Base-by-base conservation (phyloP, 2,329 filamentous ascomycete genomes). In the Claviceps citrina region DNA sequence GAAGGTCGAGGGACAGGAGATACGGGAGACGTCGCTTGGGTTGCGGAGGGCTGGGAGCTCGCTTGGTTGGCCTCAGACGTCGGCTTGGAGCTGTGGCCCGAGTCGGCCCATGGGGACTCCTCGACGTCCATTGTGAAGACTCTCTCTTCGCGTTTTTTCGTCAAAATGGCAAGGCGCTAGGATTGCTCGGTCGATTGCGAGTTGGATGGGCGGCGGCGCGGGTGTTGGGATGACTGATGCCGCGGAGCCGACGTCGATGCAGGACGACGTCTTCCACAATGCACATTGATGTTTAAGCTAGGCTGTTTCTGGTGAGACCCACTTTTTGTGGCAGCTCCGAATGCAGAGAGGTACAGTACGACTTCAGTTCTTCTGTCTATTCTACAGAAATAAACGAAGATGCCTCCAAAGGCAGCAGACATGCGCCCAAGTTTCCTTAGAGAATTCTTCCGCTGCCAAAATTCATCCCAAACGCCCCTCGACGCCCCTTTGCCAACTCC, bases 31-130 rank as follows among this genome's bases (percentile, higher is more conserved):
- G 39, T 12, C 36, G 33, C 27, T 37, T 44, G 43, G 12, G 43
- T 30, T 19, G 31, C 18, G 43, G 54, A 42, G 26, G 49, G 48
- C 48, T 56, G 54, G 40, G 55, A 49, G 33, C 49, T 45, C 28
- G 52, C 47, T 41, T 53, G 47, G 36, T 61, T 55, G 44, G 48
- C 46, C 37, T 61, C 51, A 42, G 61, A 58, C 39, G 54, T 41
- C 39, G 48, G 50, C 42, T 50, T 49, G 18, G 49, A 35, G 49
- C 52, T 49, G 43, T 57, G 53, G 46, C 50, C 54, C 27, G 65
- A 61, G 53, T 71, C 68, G 51, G 67, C 68, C 68, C 68, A 72
- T 15, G 68, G 68, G 40, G 68, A 68, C 51, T 71, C 65, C 54
- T 68, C 65, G 46, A 68, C 60, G 48, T 70, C 67, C 67, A 70